These are phyloP conservation scores for Cylindrotheca fusiformis DNA, from an alignment of 108 stramenopile species.

Conservation along the genomic window DNA sequence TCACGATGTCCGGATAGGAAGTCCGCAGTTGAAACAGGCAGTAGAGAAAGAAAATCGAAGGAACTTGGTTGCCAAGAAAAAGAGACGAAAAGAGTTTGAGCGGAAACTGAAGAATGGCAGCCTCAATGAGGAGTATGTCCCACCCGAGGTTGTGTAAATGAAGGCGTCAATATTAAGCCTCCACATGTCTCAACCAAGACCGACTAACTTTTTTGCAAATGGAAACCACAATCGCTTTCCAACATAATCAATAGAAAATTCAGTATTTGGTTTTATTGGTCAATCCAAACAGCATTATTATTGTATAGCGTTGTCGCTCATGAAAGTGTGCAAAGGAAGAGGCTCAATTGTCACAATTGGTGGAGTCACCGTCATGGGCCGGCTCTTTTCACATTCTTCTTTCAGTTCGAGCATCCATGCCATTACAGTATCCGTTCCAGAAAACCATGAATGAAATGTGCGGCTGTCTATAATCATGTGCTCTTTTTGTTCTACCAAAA, in stretches of 20 bases:
- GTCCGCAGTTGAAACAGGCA: slow-evolving; percentile 37
- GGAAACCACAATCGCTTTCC: too few species aligned
- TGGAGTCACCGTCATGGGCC: slow-evolving; percentile 34
- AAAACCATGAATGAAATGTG: background rate
- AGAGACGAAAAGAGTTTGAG: slow-evolving; percentile 23
- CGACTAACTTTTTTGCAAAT: too few species aligned
- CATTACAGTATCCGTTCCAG: slow-evolving; percentile 7
- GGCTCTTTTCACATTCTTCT: slow-evolving; percentile 13
- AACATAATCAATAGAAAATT: too few species aligned
- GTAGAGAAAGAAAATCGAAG: slow-evolving; percentile 39
- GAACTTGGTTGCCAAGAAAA: slow-evolving; percentile 22
- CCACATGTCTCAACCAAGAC: too few species aligned
- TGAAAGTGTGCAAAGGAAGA: background rate
- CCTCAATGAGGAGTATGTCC: slow-evolving; percentile 14
- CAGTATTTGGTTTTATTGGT: too few species aligned
- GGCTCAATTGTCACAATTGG: slow-evolving; percentile 23
- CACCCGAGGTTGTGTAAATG: slow-evolving; percentile 8
- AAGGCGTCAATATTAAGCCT: too few species aligned
- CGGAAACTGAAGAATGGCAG: slow-evolving; percentile 17
- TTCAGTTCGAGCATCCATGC: slow-evolving; percentile 16
- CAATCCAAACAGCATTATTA: too few species aligned
- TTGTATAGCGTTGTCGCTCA: slow-evolving; percentile 1
- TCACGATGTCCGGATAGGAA: slow-evolving; percentile 58
- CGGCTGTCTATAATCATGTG: background rate
- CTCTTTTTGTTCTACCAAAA: slow-evolving; percentile 1